phyloP scores from a whole-genome alignment of 352 stramenopile species.

The Elongisporangium undulatum region DNA sequence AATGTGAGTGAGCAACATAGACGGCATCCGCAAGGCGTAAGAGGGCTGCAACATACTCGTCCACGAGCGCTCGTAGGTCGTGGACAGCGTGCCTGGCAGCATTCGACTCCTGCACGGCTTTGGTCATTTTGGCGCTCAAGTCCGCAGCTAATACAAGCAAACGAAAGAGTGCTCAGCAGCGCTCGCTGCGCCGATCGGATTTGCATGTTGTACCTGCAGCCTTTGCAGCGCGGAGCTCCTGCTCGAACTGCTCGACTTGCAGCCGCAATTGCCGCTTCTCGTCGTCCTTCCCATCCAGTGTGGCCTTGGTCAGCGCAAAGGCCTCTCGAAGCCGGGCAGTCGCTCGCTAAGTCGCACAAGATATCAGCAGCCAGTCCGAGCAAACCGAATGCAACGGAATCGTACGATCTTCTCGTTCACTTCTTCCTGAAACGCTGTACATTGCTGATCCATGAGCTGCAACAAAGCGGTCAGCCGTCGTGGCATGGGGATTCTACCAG shows the following conservation, averaged over 20 bases:
- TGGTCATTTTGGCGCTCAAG: slow-evolving; percentile 13
- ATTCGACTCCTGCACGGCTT: slow-evolving; percentile 23
- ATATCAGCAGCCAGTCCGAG: neutral
- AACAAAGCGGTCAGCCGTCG: neutral
- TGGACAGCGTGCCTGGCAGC: slow-evolving; percentile 30
- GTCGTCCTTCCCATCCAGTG: slow-evolving; percentile 33
- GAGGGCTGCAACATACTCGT: slow-evolving; percentile 35
- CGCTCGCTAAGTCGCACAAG: slow-evolving; percentile 22
- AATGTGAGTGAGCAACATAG: neutral
- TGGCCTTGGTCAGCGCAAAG: slow-evolving; percentile 41
- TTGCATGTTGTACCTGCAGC: slow-evolving; percentile 23
- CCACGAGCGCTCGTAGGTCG: slow-evolving; percentile 50
- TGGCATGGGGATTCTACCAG: neutral
- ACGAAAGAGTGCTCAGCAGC: neutral
- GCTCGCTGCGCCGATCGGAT: neutral
- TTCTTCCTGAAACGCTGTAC: slow-evolving; percentile 30
- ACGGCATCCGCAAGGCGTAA: neutral
- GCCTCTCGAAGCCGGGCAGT: slow-evolving; percentile 48
- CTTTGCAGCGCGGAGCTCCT: slow-evolving; percentile 21
- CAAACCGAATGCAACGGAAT: neutral
- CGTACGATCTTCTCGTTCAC: slow-evolving; percentile 47
- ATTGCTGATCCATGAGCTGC: slow-evolving; percentile 7
- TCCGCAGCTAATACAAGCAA: slow-evolving; percentile 13
- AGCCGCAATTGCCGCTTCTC: slow-evolving; percentile 34
- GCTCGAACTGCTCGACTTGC: slow-evolving; percentile 19